These are phyloP conservation scores for Pythium biforme DNA, from an alignment of 352 stramenopile genomes.

Conservation along the genomic window DNA sequence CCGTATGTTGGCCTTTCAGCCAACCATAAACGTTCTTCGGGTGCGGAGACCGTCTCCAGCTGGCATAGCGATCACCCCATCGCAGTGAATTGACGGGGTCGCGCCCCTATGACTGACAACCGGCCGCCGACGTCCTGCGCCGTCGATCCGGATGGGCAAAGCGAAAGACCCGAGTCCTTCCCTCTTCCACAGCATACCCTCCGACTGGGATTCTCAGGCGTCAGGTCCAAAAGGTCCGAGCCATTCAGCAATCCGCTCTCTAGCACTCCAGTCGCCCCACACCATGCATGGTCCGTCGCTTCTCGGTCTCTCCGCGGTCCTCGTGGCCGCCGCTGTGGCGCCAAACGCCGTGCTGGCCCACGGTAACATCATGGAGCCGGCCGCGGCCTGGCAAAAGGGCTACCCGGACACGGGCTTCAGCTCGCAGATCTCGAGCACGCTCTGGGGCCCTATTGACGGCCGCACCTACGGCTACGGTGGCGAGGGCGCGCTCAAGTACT, in stretches of 20 bases:
- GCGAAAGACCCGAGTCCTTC: neutral
- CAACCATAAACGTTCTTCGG: neutral
- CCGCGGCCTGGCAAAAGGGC: constrained; percentile 31
- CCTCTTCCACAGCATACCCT: too few species aligned
- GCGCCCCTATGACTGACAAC: too few species aligned
- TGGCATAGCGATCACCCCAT: neutral
- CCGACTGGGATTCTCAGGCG: too few species aligned
- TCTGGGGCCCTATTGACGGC: constrained; percentile 37
- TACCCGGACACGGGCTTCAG: constrained; percentile 45
- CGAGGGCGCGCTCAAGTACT: constrained; percentile 35
- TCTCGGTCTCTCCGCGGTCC: neutral
- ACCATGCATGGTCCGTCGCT: neutral
- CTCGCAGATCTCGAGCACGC: constrained; percentile 30
- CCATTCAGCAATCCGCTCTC: constrained; percentile 8
- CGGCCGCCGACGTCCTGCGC: neutral
- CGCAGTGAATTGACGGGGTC: too few species aligned
- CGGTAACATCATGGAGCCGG: constrained; percentile 46
- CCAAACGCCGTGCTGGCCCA: constrained; percentile 17
- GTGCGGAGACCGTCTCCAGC: neutral
- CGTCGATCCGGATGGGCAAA: neutral
- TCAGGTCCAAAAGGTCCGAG: too few species aligned
- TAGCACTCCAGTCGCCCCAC: too few species aligned
- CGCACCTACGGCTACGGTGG: constrained; percentile 42
- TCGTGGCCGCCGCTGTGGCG: constrained; percentile 2
- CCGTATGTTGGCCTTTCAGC: neutral